Percentiles rank a stretch among this genome's conserved stretches.
These are phyloP conservation scores for Debaryomycetaceae sp. DNA, from an alignment of 1,139 yeast species.

Conservation along the genomic window DNA sequence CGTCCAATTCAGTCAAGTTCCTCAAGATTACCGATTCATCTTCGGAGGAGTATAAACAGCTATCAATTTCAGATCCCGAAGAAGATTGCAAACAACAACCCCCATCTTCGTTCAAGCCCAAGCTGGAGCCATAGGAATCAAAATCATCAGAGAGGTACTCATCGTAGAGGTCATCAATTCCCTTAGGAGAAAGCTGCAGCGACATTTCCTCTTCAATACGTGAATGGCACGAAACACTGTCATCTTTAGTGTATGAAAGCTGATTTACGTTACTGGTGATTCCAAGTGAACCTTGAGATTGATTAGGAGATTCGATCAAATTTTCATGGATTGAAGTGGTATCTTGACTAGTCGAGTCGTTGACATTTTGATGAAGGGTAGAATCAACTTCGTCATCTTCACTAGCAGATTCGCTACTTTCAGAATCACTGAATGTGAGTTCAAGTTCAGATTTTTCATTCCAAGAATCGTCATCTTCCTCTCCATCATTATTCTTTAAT, in stretches of 20 bases:
- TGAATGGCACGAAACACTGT: too few species aligned
- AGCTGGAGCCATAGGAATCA: not conserved
- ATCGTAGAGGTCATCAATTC: not conserved
- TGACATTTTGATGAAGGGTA: too few species aligned
- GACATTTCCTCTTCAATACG: too few species aligned
- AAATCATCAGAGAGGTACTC: not conserved
- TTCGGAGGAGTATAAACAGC: not conserved
- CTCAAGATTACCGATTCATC: not conserved
- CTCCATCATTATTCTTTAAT: not conserved
- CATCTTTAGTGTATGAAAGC: too few species aligned
- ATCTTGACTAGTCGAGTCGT: not conserved
- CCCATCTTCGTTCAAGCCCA: not conserved
- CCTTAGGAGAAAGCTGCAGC: too few species aligned
- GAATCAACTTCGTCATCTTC: too few species aligned
- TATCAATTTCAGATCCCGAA: not conserved
- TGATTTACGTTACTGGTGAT: too few species aligned
- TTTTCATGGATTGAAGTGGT: too few species aligned
- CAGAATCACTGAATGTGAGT: not conserved
- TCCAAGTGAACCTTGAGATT: not conserved
- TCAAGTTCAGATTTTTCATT: not conserved
- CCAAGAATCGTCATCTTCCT: slow-evolving; percentile 1
- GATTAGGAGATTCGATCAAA: not conserved
- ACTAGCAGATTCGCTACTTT: not conserved
- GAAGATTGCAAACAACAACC: not conserved
- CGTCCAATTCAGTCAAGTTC: not conserved